Base-by-base conservation (phyloP, 2,329 filamentous ascomycete species). In the Fusarium verrucosum region DNA sequence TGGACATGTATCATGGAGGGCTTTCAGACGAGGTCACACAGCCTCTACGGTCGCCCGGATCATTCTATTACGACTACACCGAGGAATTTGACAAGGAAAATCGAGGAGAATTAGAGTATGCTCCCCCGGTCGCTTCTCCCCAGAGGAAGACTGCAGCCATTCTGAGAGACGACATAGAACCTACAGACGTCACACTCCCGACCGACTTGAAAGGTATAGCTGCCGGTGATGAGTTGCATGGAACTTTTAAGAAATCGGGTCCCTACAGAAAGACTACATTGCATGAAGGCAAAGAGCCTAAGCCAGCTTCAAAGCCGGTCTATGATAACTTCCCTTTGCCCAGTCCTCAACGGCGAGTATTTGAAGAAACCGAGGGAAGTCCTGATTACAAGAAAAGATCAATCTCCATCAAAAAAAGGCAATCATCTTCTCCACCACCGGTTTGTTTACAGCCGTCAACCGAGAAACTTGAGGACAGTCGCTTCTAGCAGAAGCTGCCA, bases 1-100 rank as follows among this genome's bases (percentile, higher is more conserved):
- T 81, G 11, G 80, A 83, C 55, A 81, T 83, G 77, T 83, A 85
- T 49, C 73, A 73, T 33, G 70, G 71, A 25, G 56, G 62, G 19
- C 61, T 68, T 16, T 49, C 68, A 50, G 74, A 72, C 37, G 72
- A 67, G 19, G 65, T 65, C 30, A 72, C 68, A 5, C 72, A 70
- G 32, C 56, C 69, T 26, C 58, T 74, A n/a, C 75, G 72, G 52
- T 65, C 74, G 41, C 53, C 66, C 32, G 69, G 76, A 56, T 75
- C 80, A 38, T 76, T 80, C 35, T 85, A 84, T 66, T 85, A 85
- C 60, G 83, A 85, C 66, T 85, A 85, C 66, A 81, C 77, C 17
- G 83, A 85, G 62, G 80, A 78, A 4, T 85, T 85, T 47, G 80
- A 83, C 17, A 74, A 70, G 40, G 72, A 69, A 17, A 53, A 59